Evolutionary conservation across 306 rosid species (phyloP).

Genomic region (Cicer pinnatifidum): DNA sequence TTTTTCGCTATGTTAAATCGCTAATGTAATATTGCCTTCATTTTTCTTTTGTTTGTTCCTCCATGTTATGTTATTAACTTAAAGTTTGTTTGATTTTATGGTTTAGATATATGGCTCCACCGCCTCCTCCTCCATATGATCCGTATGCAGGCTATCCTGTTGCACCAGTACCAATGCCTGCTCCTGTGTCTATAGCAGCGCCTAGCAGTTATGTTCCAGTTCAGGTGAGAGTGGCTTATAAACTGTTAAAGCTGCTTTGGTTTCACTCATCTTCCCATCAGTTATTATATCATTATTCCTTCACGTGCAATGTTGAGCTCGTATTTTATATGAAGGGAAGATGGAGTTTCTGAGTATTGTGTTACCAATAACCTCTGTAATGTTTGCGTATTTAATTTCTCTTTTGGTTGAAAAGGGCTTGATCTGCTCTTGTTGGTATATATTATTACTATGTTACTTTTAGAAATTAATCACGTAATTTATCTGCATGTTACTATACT

Average conservation of each 20-base stretch:
- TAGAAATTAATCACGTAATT: constrained; percentile 14
- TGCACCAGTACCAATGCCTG: constrained; percentile 87
- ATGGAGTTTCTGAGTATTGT: neutral
- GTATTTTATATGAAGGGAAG: neutral
- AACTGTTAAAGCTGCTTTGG: neutral
- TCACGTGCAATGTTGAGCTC: constrained; percentile 3
- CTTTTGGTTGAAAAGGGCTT: neutral
- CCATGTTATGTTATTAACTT: neutral
- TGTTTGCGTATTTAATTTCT: constrained; percentile 10
- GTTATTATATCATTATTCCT: neutral
- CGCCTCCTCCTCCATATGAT: constrained; percentile 93
- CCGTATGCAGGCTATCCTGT: constrained; percentile 90
- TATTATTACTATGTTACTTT: neutral
- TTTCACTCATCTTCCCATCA: constrained; percentile 14
- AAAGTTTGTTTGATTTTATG: constrained; percentile 42
- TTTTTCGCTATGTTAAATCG: too few species aligned
- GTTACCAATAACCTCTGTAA: neutral
- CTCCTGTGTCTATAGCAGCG: constrained; percentile 78
- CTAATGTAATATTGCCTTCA: too few species aligned
- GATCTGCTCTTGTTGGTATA: neutral
- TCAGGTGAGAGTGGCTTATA: constrained; percentile 62
- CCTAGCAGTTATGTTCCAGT: constrained; percentile 91
- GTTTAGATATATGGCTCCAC: constrained; percentile 91
- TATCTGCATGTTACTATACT: neutral
- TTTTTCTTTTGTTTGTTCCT: constrained; percentile 24